Percentiles rank a stretch among this genome's conserved stretches.
phyloP scores from a whole-genome alignment of 208 protist genomes.

The Trypanosoma mega region DNA sequence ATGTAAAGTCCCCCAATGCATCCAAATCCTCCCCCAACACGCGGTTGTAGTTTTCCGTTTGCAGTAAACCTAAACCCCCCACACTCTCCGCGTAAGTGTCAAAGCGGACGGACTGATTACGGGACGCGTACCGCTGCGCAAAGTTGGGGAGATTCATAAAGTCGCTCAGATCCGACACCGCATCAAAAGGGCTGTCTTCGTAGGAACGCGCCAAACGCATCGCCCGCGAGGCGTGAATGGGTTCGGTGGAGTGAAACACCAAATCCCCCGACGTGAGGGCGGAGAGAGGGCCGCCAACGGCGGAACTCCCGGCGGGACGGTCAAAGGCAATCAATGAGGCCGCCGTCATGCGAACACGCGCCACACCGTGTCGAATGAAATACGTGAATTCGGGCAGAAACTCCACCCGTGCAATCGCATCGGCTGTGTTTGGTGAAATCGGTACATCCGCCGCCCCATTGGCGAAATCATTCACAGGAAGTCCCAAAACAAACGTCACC shows the following conservation, averaged over 20 bases:
- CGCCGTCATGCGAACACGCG: conserved; percentile 65
- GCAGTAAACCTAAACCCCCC: conserved; percentile 54
- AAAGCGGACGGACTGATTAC: conserved; percentile 60
- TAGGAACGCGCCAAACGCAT: conserved; percentile 51
- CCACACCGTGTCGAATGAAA: conserved; percentile 35
- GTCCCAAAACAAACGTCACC: conserved; percentile 45
- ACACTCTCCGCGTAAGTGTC: conserved; percentile 29
- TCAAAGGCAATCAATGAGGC: conserved; percentile 60
- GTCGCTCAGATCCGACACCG: conserved; percentile 28
- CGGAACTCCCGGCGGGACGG: conserved; percentile 2
- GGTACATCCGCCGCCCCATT: neutral
- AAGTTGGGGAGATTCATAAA: conserved; percentile 57
- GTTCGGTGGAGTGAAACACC: conserved; percentile 52
- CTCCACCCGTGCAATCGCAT: conserved; percentile 46
- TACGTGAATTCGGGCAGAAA: conserved; percentile 85
- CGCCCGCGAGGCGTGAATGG: conserved; percentile 44
- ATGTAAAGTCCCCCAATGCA: conserved; percentile 66
- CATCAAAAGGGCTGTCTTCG: conserved; percentile 46
- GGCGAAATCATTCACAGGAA: conserved; percentile 52
- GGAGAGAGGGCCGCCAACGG: conserved; percentile 32
- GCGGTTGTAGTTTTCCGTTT: conserved; percentile 21
- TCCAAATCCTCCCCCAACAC: conserved; percentile 61
- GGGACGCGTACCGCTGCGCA: conserved; percentile 44
- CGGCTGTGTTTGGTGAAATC: conserved; percentile 24
- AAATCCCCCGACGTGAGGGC: conserved; percentile 65